These are phyloP conservation scores for Akanthomyces muscarius DNA, from an alignment of 2,329 filamentous ascomycete species.

Conservation along the genomic window DNA sequence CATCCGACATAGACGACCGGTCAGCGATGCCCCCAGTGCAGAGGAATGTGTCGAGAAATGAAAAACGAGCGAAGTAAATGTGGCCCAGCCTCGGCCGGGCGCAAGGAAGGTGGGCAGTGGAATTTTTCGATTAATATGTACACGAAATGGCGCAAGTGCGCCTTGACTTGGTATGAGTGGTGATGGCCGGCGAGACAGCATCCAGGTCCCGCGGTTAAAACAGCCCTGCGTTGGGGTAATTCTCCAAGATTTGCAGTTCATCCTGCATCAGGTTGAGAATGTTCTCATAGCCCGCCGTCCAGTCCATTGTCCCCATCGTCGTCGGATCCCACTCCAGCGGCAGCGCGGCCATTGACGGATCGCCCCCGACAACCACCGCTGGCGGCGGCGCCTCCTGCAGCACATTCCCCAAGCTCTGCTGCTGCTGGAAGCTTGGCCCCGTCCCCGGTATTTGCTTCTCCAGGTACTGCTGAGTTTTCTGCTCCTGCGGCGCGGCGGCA, in stretches of 20 bases:
- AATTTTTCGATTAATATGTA: background rate
- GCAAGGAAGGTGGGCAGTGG: too few species aligned
- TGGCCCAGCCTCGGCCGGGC: too few species aligned
- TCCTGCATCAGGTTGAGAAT: conserved; percentile 15
- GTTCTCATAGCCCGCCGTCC: conserved; percentile 14
- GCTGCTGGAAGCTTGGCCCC: background rate
- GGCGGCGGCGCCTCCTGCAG: background rate
- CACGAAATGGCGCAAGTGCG: background rate
- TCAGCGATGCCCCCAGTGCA: too few species aligned
- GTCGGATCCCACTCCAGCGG: conserved; percentile 3
- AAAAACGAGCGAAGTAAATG: too few species aligned
- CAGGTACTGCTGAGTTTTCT: background rate
- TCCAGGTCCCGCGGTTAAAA: background rate
- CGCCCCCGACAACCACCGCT: background rate
- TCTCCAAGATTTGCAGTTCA: conserved; percentile 12
- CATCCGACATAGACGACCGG: too few species aligned
- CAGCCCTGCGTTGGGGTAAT: conserved; percentile 8
- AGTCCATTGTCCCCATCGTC: conserved; percentile 11
- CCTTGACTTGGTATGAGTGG: background rate
- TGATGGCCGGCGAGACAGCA: background rate
- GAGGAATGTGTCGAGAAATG: too few species aligned
- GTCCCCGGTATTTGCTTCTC: background rate
- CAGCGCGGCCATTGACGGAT: background rate
- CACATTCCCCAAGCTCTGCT: background rate
- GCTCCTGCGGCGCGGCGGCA: background rate